Conservation (phyloP, 164 flowering plant species). For the Annona cherimola region DNA sequence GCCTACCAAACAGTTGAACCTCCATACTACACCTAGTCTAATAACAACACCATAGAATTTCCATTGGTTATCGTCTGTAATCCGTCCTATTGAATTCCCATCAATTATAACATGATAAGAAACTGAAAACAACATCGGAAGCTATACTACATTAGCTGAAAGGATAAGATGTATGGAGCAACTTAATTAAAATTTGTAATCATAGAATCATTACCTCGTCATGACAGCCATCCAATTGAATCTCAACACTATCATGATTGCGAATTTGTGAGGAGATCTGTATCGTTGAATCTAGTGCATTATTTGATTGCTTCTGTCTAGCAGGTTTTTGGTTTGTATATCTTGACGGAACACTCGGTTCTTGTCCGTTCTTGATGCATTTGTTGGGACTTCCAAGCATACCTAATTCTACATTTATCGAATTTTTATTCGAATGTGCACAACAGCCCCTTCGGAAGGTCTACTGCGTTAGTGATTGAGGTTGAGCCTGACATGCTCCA, state of each 20-base stretch:
- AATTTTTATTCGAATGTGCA: too few species aligned
- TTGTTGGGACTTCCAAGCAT: slow-evolving; percentile 14
- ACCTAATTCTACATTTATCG: slow-evolving; percentile 52
- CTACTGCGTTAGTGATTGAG: too few species aligned
- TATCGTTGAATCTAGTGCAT: slow-evolving; percentile 20
- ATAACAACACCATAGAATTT: background rate
- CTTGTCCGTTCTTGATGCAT: slow-evolving; percentile 19
- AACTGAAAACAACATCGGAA: too few species aligned
- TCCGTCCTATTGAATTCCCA: too few species aligned
- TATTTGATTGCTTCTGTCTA: slow-evolving; percentile 16
- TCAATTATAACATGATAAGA: background rate
- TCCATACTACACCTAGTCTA: background rate
- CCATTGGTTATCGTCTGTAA: too few species aligned
- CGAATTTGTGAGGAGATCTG: slow-evolving; percentile 18
- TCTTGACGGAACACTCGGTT: slow-evolving; percentile 16
- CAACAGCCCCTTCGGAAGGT: too few species aligned
- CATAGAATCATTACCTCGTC: slow-evolving; percentile 35
- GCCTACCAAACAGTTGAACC: background rate
- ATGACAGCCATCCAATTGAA: slow-evolving; percentile 19
- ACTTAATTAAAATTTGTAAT: too few species aligned
- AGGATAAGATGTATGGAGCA: too few species aligned
- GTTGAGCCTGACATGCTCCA: too few species aligned
- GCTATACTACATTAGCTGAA: too few species aligned
- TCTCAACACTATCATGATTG: too few species aligned
- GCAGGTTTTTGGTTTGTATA: slow-evolving; percentile 21